Evolutionary conservation across 495 filamentous ascomycete genomes (phyloP), one percentile per base, ranked within the genome.

Genomic region (Penicillium mononematosum): DNA sequence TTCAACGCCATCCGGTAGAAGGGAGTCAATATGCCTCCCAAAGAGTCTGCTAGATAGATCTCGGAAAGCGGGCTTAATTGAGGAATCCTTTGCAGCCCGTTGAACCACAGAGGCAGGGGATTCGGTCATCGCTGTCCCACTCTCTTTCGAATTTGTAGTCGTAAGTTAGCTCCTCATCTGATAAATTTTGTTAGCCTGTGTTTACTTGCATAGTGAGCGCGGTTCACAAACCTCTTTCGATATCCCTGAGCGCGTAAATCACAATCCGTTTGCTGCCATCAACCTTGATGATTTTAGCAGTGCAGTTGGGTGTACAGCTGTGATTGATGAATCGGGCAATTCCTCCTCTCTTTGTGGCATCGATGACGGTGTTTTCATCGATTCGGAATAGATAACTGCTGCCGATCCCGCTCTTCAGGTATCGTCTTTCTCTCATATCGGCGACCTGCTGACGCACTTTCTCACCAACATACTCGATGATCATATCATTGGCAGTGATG

Each of bases 121-220:
- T 96, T 55, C 94, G 90, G 73, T 98, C 95, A 60, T 91, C 85
- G 63, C 89, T 93, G 58, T 89, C 91, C 70, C 95, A 89, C 70
- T 98, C 94, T 61, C 95, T 87, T 78, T 98, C 94, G 71, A 98
- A 98, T 75, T 98, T 98, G 82, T 98, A 98, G 78, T 98, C 94
- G 79, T 98, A 98, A 4, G 94, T 98, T 59, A 98, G 84, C 73
- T 98, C 94, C 75, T 98, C 94, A 67, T 97, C 94, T 98, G 69
- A 44, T 16, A 57, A 49, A 77, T 87, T 71, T 87, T 19, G 31
- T 38, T 36, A 36, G 14, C 27, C 5, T 12, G 0, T 45, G 14
- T 22, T n/a, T 46, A 11, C 16, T 20, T 14, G 16, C 2, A 0
- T 14, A 32, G 45, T 0, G 6, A 32, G 29, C 2, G 27, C 25